These are phyloP conservation scores for Trypanosoma brucei DNA, from an alignment of 208 protist species.

Conservation along the genomic window DNA sequence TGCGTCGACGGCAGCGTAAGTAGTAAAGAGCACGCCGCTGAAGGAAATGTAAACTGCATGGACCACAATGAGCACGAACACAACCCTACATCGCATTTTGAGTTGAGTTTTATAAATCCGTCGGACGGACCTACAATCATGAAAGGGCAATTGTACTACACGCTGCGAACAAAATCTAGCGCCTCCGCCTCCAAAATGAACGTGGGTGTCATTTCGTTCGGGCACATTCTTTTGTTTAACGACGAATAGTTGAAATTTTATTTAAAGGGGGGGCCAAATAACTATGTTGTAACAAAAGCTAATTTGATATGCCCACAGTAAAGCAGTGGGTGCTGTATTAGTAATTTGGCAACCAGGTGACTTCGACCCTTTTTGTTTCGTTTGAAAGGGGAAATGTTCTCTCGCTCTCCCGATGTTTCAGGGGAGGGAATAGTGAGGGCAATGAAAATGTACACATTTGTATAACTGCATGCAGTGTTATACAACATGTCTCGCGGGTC, in stretches of 20 bases:
- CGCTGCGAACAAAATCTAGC: slow-evolving; percentile 25
- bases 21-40: neutral
- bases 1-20: neutral
- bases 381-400: too few relatives aligned
- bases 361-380: too few relatives aligned
- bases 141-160: slow-evolving; percentile 82
- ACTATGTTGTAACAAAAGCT: too few relatives aligned
- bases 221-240: slow-evolving; percentile 32
- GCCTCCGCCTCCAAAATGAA: slow-evolving; percentile 21
- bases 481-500: too few relatives aligned
- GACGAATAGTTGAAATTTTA: neutral
- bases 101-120: slow-evolving; percentile 55
- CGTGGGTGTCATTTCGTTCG: slow-evolving; percentile 66
- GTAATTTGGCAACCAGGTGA: too few relatives aligned
- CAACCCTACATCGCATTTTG: slow-evolving; percentile 29
- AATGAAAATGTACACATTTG: too few relatives aligned
- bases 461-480: too few relatives aligned
- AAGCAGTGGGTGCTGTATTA: too few relatives aligned
- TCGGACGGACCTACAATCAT: slow-evolving; percentile 50
- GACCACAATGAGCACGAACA: neutral
- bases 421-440: too few relatives aligned
- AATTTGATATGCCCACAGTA: too few relatives aligned
- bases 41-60: slow-evolving; percentile 2
- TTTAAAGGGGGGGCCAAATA: too few relatives aligned
- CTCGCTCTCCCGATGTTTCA: too few relatives aligned